phyloP scores from a whole-genome alignment of 345 rosid genomes.

The Acer negundo region DNA sequence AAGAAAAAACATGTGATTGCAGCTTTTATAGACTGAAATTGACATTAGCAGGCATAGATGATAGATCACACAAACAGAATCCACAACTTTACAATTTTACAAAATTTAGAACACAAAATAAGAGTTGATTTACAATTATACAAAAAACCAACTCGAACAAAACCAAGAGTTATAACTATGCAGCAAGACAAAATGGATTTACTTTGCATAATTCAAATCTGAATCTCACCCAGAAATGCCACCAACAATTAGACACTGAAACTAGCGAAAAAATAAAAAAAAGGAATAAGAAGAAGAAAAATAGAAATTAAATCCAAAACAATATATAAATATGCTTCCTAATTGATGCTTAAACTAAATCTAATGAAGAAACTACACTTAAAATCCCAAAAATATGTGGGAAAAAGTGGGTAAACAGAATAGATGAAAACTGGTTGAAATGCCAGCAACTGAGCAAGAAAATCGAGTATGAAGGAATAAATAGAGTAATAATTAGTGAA shows the following conservation, averaged over 20 bases:
- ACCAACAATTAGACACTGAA: not conserved
- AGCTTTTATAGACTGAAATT: not conserved
- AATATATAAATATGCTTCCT: too few species aligned
- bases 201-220: not conserved
- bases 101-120: not conserved
- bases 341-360: constrained; percentile 5
- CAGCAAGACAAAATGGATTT: not conserved
- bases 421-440: not conserved
- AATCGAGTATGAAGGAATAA: not conserved
- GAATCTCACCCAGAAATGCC: constrained; percentile 2
- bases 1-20: not conserved
- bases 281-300: too few species aligned
- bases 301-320: not conserved
- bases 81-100: not conserved
- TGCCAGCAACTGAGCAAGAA: not conserved
- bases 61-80: not conserved
- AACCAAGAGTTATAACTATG: not conserved
- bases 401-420: not conserved
- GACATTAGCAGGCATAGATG: not conserved
- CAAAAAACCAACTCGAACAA: not conserved
- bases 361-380: not conserved
- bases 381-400: not conserved
- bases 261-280: not conserved
- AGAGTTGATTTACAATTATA: not conserved
- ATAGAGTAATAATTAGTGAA: not conserved